Evolutionary conservation across 306 rosid genomes (phyloP).

Genomic region (Morella rubra): DNA sequence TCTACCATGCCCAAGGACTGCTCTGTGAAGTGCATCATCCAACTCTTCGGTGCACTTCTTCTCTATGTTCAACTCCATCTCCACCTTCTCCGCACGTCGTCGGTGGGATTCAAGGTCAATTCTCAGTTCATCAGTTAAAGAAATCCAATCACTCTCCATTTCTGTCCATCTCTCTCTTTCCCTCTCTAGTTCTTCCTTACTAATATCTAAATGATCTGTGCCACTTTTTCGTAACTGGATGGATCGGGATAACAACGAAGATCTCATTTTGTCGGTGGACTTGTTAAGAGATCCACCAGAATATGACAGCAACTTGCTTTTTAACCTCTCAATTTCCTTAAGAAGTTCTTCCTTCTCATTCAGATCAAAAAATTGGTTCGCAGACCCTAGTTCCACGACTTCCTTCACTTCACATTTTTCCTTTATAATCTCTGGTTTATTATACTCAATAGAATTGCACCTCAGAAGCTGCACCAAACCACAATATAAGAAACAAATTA

Average conservation of each 20-base stretch:
- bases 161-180: slow-evolving; percentile 94
- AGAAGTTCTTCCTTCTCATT: slow-evolving; percentile 88
- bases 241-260: slow-evolving; percentile 76
- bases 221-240: slow-evolving; percentile 65
- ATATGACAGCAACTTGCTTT: slow-evolving; percentile 59
- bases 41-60: slow-evolving; percentile 78
- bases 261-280: slow-evolving; percentile 77
- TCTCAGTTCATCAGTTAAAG: slow-evolving; percentile 86
- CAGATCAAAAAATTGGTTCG: slow-evolving; percentile 43
- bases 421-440: slow-evolving; percentile 39
- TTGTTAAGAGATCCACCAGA: slow-evolving; percentile 48
- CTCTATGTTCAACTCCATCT: slow-evolving; percentile 65
- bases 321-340: slow-evolving; percentile 72
- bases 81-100: slow-evolving; percentile 62
- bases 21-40: slow-evolving; percentile 78
- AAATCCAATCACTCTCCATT: slow-evolving; percentile 99
- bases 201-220: slow-evolving; percentile 34
- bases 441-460: slow-evolving; percentile 26
- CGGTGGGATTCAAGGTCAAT: slow-evolving; percentile 76
- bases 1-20: slow-evolving; percentile 88
- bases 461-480: slow-evolving; percentile 42
- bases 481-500: slow-evolving; percentile 10
- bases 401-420: slow-evolving; percentile 76
- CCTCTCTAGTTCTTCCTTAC: slow-evolving; percentile 64
- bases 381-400: slow-evolving; percentile 50